A percentile compares a stretch with the other conserved stretches of the same genome.
These are phyloP conservation scores for Zea mays DNA, from an alignment of 176 grass and related monocot genomes.

Conservation along the genomic window DNA sequence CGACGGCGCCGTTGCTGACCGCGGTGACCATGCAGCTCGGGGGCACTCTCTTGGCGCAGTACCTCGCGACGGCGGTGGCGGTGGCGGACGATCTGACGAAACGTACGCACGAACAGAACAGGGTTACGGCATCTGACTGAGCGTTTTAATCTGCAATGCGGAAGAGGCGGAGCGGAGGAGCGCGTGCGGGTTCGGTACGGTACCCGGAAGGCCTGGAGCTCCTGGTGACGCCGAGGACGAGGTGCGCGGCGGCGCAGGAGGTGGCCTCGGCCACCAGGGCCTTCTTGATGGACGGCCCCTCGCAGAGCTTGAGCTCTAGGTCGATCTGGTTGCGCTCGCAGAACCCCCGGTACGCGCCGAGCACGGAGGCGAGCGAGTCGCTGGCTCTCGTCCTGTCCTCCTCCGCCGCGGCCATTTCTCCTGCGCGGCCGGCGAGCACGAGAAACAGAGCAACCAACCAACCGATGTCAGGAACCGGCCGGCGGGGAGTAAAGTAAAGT, in stretches of 20 bases:
- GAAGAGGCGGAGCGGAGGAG: neutral
- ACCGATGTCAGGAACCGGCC: neutral
- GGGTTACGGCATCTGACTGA: neutral
- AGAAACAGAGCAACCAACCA: neutral
- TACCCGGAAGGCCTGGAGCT: slow-evolving; percentile 48
- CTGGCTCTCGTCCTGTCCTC: neutral
- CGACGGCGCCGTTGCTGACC: slow-evolving; percentile 59
- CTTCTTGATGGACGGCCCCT: slow-evolving; percentile 56
- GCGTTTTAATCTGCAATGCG: neutral
- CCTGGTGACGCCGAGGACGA: slow-evolving; percentile 64
- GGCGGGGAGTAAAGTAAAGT: no score
- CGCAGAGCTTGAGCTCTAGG: slow-evolving; percentile 64
- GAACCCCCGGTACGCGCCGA: slow-evolving; percentile 63
- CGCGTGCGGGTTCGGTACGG: neutral
- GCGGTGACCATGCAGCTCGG: slow-evolving; percentile 64
- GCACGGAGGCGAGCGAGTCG: slow-evolving; percentile 48
- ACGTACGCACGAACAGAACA: neutral
- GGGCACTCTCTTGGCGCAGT: slow-evolving; percentile 65
- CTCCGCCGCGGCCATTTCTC: neutral
- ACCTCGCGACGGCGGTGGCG: slow-evolving; percentile 59
- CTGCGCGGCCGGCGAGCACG: neutral
- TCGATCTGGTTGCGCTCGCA: slow-evolving; percentile 86
- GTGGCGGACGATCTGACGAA: neutral
- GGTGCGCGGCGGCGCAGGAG: slow-evolving; percentile 48
- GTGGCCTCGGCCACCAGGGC: slow-evolving; percentile 54